phyloP scores from a whole-genome alignment of 495 filamentous ascomycete genomes.

The Aspergillus nidulans region DNA sequence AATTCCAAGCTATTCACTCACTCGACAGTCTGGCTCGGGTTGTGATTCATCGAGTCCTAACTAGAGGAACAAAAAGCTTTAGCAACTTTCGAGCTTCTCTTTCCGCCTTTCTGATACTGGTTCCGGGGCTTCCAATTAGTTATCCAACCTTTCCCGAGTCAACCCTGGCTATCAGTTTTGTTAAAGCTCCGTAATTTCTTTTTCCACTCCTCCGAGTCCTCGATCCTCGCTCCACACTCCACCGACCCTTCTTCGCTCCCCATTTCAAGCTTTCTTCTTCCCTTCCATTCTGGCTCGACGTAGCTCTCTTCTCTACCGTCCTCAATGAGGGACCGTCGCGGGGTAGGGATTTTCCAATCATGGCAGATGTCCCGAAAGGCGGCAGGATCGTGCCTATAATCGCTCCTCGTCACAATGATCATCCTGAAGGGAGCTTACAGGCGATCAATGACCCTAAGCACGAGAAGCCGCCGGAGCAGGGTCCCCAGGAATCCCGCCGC shows the following conservation, averaged over 20 bases:
- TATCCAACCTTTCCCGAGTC: not conserved
- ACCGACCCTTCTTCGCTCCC: not conserved
- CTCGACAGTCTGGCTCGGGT: not conserved
- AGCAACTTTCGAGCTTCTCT: not conserved
- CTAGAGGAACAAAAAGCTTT: not conserved
- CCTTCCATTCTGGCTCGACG: conserved; percentile 17
- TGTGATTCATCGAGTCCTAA: not conserved
- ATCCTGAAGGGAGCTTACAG: conserved; percentile 13
- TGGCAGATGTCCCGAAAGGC: conserved; percentile 40
- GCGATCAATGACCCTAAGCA: conserved; percentile 9
- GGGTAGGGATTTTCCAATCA: conserved; percentile 33
- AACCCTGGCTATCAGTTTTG: conserved; percentile 3
- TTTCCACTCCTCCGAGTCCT: conserved; percentile 7
- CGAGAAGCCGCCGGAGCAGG: conserved; percentile 6
- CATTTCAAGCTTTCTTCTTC: not conserved
- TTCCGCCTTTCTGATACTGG: not conserved
- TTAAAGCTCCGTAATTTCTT: conserved; percentile 10
- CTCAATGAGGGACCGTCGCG: conserved; percentile 39
- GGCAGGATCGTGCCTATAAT: conserved; percentile 49
- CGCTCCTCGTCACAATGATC: conserved; percentile 22
- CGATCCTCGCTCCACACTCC: conserved; percentile 4
- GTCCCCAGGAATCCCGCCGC: conserved; percentile 5
- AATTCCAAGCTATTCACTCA: not conserved
- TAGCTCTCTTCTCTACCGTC: conserved; percentile 14
- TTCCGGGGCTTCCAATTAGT: not conserved